These are phyloP conservation scores for Fusarium mundagurra DNA, from an alignment of 2,329 filamentous ascomycete species.

Conservation along the genomic window DNA sequence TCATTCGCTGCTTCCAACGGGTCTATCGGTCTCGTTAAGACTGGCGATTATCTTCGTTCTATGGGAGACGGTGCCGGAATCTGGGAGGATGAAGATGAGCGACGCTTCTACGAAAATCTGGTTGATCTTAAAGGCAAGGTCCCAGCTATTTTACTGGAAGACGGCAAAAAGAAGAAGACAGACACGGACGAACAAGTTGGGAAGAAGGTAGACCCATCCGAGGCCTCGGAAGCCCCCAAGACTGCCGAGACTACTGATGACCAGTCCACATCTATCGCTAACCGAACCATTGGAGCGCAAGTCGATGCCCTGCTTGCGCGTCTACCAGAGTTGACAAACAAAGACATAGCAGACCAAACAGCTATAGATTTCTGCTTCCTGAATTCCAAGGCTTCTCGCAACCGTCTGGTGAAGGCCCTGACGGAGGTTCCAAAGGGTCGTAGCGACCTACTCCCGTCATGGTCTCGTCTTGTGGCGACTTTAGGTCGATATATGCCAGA, in stretches of 20 bases:
- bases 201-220: slow-evolving; percentile 72
- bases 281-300: slow-evolving; percentile 97
- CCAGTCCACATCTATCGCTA: slow-evolving; percentile 91
- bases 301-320: slow-evolving; percentile 89
- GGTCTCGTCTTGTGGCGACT: slow-evolving; percentile 92
- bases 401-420: slow-evolving; percentile 89
- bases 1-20: slow-evolving; percentile 72
- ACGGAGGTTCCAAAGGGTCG: slow-evolving; percentile 96
- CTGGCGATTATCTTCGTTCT: slow-evolving; percentile 89
- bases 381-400: slow-evolving; percentile 97
- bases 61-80: slow-evolving; percentile 92
- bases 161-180: slow-evolving; percentile 90
- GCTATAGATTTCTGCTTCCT: slow-evolving; percentile 98
- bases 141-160: slow-evolving; percentile 90
- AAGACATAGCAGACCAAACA: slow-evolving; percentile 89
- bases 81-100: slow-evolving; percentile 98
- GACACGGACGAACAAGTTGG: slow-evolving; percentile 85
- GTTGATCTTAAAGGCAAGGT: slow-evolving; percentile 96
- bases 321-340: slow-evolving; percentile 90
- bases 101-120: slow-evolving; percentile 97
- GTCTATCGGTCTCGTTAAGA: slow-evolving; percentile 91
- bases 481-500: slow-evolving; percentile 94
- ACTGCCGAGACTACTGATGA: slow-evolving; percentile 72
- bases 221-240: slow-evolving; percentile 62
- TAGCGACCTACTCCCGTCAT: slow-evolving; percentile 88